Percentiles rank a stretch among this genome's conserved stretches.
Conservation (phyloP, 2,329 filamentous ascomycete species). For the Diaporthe caulivora region DNA sequence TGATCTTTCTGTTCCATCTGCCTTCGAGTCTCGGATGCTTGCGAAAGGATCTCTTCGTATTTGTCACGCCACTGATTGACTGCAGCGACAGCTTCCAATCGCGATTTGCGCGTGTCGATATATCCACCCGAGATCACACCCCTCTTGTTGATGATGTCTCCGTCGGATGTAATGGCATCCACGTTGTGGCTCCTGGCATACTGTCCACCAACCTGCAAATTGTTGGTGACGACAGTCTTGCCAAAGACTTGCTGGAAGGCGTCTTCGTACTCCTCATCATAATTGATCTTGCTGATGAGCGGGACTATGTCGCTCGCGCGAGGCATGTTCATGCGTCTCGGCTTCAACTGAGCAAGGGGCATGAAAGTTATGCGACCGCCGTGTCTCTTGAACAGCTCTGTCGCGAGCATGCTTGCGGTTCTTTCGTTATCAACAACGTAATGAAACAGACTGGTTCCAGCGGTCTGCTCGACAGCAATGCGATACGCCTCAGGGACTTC, state of each 20-base stretch:
- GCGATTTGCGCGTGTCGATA: slow-evolving; percentile 86
- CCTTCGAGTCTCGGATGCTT: slow-evolving; percentile 74
- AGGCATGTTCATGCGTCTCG: slow-evolving; percentile 80
- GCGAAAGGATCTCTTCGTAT: slow-evolving; percentile 75
- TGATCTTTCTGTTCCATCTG: slow-evolving; percentile 87
- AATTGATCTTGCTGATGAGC: slow-evolving; percentile 86
- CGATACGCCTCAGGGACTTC: slow-evolving; percentile 87
- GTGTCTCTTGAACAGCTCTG: slow-evolving; percentile 81
- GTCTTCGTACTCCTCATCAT: slow-evolving; percentile 80
- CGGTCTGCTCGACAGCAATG: slow-evolving; percentile 91
- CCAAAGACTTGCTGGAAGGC: slow-evolving; percentile 97
- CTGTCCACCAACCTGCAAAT: slow-evolving; percentile 86
- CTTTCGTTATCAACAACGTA: slow-evolving; percentile 94
- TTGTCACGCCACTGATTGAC: slow-evolving; percentile 81
- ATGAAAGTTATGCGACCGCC: slow-evolving; percentile 94
- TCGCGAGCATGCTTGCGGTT: slow-evolving; percentile 85
- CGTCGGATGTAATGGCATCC: slow-evolving; percentile 93
- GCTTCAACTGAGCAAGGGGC: slow-evolving; percentile 85
- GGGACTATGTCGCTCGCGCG: slow-evolving; percentile 89
- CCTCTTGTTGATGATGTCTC: slow-evolving; percentile 94
- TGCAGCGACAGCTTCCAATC: slow-evolving; percentile 84
- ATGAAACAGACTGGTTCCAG: slow-evolving; percentile 92
- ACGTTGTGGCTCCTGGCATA: slow-evolving; percentile 93
- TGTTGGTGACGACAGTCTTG: slow-evolving; percentile 93
- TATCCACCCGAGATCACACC: slow-evolving; percentile 96